A percentile compares a stretch with the other conserved stretches of the same genome.
phyloP scores from a whole-genome alignment of 2,329 filamentous ascomycete genomes.

The Monilinia fructicola region DNA sequence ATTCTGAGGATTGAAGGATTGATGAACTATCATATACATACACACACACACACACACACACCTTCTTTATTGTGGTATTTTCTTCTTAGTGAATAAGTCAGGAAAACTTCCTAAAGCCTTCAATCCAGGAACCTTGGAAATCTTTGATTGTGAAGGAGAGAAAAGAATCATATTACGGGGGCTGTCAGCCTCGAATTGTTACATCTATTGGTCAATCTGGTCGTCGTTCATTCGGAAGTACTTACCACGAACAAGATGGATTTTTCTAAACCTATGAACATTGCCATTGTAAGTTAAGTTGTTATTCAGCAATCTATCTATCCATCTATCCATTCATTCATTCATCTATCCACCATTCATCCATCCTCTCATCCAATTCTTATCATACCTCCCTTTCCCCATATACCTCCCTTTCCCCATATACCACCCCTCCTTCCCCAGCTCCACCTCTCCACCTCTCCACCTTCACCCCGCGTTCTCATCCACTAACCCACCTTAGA shows the following conservation, averaged over 20 bases:
- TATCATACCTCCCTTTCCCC: background rate
- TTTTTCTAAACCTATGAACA: constrained; percentile 11
- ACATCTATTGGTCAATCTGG: background rate
- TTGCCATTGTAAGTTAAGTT: constrained; percentile 12
- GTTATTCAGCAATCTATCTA: background rate
- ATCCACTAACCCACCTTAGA: constrained; percentile 15
- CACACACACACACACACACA: too few species aligned
- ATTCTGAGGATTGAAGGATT: too few species aligned
- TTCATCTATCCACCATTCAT: background rate
- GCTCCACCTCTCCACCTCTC: background rate
- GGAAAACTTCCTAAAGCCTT: too few species aligned
- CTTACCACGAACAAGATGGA: background rate
- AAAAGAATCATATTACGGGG: background rate
- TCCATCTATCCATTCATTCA: background rate
- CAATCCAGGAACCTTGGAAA: too few species aligned
- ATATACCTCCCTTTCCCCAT: background rate
- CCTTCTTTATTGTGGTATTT: too few species aligned
- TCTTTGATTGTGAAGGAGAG: too few species aligned
- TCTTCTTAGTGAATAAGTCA: too few species aligned
- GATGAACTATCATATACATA: too few species aligned
- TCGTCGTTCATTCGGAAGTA: too few species aligned
- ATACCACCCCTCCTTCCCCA: too few species aligned
- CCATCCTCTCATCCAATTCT: background rate
- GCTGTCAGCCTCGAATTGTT: background rate
- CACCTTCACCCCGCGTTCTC: background rate